Evolutionary conservation across 2,329 filamentous ascomycete genomes (phyloP).

Genomic region (Colletotrichum zoysiae): DNA sequence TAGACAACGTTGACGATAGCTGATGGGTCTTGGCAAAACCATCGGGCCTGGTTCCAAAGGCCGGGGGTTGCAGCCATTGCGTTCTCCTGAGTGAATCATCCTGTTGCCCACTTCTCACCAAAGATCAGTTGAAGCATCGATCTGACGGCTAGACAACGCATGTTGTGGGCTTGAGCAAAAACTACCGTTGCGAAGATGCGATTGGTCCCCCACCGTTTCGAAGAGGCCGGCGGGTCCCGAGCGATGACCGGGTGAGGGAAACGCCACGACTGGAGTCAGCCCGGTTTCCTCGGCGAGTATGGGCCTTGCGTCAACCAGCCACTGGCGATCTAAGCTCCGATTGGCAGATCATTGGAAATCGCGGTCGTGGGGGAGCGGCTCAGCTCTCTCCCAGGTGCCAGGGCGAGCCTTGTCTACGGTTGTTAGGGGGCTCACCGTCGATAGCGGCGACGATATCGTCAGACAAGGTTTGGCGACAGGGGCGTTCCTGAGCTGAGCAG

Average conservation of each 20-base stretch:
- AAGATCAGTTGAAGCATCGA: constrained; percentile 41
- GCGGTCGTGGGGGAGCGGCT: constrained; percentile 23
- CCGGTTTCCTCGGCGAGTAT: constrained; percentile 31
- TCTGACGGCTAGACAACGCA: constrained; percentile 32
- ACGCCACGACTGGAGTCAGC: constrained; percentile 16
- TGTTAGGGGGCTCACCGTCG: constrained; percentile 35
- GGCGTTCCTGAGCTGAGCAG: constrained; percentile 36
- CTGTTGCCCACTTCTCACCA: constrained; percentile 27
- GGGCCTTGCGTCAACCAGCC: constrained; percentile 31
- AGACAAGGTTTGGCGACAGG: constrained; percentile 35
- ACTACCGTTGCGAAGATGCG: constrained; percentile 32
- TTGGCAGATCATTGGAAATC: constrained; percentile 37
- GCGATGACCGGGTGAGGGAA: constrained; percentile 24
- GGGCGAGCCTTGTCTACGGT: constrained; percentile 22
- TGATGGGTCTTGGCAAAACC: constrained; percentile 39
- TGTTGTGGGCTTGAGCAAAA: constrained; percentile 13
- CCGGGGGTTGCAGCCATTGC: constrained; percentile 22
- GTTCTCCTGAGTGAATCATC: constrained; percentile 24
- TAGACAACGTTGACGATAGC: constrained; percentile 26
- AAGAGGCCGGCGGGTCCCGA: constrained; percentile 30
- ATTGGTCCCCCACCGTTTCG: constrained; percentile 36
- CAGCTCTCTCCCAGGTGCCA: constrained; percentile 27
- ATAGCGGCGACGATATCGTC: constrained; percentile 25
- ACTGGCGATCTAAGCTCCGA: constrained; percentile 29
- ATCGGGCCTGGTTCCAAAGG: constrained; percentile 18